phyloP scores from a whole-genome alignment of 2,329 filamentous ascomycete genomes.

The Colletotrichum orbiculare region DNA sequence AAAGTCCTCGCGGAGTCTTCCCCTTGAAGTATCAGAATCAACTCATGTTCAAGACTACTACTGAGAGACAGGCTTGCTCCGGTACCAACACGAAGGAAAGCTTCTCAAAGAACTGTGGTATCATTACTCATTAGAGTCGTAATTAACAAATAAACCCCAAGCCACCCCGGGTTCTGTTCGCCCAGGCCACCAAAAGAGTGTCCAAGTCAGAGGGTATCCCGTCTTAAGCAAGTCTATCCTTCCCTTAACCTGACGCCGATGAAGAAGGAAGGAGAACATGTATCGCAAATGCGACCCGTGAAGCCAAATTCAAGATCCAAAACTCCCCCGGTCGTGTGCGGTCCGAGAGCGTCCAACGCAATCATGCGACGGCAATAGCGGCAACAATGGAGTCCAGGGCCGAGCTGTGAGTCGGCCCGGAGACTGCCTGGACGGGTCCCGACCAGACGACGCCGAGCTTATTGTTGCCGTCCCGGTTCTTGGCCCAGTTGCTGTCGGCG shows the following conservation, averaged over 20 bases:
- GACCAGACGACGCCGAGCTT: slow-evolving; percentile 73
- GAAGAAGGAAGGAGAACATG: slow-evolving; percentile 1
- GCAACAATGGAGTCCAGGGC: slow-evolving; percentile 76
- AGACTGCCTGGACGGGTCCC: slow-evolving; percentile 64
- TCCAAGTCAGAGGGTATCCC: slow-evolving; percentile 33
- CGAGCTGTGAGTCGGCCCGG: slow-evolving; percentile 71
- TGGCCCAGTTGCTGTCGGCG: slow-evolving; percentile 73
- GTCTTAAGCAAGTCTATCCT: slow-evolving; percentile 25
- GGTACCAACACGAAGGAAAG: neutral
- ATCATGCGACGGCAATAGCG: slow-evolving; percentile 56
- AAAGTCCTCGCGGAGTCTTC: too few relatives aligned
- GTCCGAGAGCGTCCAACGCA: neutral
- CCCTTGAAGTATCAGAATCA: too few relatives aligned
- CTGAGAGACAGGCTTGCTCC: neutral
- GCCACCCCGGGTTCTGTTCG: slow-evolving; percentile 15
- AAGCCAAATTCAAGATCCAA: neutral
- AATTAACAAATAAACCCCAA: slow-evolving; percentile 30
- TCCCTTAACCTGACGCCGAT: slow-evolving; percentile 23
- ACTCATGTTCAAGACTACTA: neutral
- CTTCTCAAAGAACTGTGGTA: slow-evolving; percentile 28
- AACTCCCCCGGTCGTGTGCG: neutral
- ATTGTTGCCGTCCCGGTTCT: slow-evolving; percentile 61
- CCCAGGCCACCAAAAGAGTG: slow-evolving; percentile 15
- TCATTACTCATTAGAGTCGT: slow-evolving; percentile 38
- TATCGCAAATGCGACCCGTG: slow-evolving; percentile 10